Percentiles rank a stretch among this genome's conserved stretches.
These are phyloP conservation scores for Talaromyces marneffei DNA, from an alignment of 2,329 filamentous ascomycete species.

Conservation along the genomic window DNA sequence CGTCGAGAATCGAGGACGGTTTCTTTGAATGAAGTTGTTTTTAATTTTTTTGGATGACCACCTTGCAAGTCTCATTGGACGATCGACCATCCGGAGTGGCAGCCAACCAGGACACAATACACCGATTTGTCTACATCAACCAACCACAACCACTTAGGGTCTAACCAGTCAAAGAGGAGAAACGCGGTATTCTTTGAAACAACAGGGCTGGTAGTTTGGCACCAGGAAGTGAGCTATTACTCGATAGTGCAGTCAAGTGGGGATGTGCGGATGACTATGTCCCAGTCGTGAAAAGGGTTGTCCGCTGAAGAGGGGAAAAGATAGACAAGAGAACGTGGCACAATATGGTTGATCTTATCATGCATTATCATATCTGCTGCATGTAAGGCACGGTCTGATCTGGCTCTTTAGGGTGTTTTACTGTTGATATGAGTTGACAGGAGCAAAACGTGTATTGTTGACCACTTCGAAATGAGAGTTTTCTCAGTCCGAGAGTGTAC, in stretches of 20 bases:
- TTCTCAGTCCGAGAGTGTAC: background rate
- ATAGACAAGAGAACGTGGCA: background rate
- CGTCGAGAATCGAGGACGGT: background rate
- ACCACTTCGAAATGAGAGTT: background rate
- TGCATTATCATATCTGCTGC: background rate
- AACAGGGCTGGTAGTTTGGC: background rate
- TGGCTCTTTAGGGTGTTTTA: background rate
- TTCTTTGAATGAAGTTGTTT: conserved; percentile 3
- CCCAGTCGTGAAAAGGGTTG: background rate
- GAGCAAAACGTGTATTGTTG: background rate
- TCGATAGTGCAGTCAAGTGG: background rate
- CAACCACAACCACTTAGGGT: background rate
- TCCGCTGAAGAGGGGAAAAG: background rate
- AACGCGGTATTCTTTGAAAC: background rate
- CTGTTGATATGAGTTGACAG: background rate
- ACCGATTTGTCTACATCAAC: background rate
- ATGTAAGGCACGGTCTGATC: background rate
- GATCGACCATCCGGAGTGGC: background rate
- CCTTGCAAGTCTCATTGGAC: background rate
- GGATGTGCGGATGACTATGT: background rate
- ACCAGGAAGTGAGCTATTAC: background rate
- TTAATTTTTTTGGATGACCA: background rate
- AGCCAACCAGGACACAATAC: background rate
- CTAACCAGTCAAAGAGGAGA: background rate
- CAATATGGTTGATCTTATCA: background rate